These are phyloP conservation scores for Roridomyces roridus DNA, from an alignment of 768 basidiomycete species.

Conservation along the genomic window DNA sequence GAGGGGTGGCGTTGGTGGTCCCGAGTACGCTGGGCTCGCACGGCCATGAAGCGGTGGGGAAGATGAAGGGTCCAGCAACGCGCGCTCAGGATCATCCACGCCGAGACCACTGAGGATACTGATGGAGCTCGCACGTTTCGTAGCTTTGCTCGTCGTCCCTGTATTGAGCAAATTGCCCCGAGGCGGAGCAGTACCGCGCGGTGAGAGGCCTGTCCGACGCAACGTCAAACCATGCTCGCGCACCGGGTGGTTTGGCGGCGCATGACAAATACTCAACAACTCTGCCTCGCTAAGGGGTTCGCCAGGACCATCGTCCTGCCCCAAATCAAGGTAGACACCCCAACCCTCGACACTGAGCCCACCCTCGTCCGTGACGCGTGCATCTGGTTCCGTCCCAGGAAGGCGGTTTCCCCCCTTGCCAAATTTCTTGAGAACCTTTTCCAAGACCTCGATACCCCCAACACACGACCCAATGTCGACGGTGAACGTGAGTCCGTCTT, in stretches of 20 bases:
- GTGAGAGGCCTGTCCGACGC: constrained; percentile 56
- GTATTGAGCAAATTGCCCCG: constrained; percentile 30
- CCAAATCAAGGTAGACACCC: constrained; percentile 79
- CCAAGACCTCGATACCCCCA: constrained; percentile 86
- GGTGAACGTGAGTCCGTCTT: constrained; percentile 77
- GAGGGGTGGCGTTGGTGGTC: constrained; percentile 27
- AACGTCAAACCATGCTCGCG: constrained; percentile 83
- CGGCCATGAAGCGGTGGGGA: constrained; percentile 43
- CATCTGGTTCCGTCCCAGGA: constrained; percentile 51
- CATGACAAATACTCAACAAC: constrained; percentile 83
- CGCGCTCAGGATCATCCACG: constrained; percentile 77
- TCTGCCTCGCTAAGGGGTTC: constrained; percentile 83
- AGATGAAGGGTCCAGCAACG: constrained; percentile 62
- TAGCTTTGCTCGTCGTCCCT: constrained; percentile 50
- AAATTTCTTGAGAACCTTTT: constrained; percentile 90
- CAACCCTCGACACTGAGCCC: constrained; percentile 87
- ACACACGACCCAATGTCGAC: constrained; percentile 84
- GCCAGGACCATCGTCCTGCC: constrained; percentile 59
- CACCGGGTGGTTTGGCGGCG: constrained; percentile 75
- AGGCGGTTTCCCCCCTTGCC: constrained; percentile 62
- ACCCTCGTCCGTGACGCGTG: constrained; percentile 73
- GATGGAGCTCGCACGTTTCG: constrained; percentile 93
- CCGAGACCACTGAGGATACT: constrained; percentile 95
- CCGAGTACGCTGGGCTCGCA: constrained; percentile 34
- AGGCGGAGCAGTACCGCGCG: constrained; percentile 45